These are phyloP conservation scores for Colletotrichum magnum DNA, from an alignment of 2,329 filamentous ascomycete species.

Conservation along the genomic window DNA sequence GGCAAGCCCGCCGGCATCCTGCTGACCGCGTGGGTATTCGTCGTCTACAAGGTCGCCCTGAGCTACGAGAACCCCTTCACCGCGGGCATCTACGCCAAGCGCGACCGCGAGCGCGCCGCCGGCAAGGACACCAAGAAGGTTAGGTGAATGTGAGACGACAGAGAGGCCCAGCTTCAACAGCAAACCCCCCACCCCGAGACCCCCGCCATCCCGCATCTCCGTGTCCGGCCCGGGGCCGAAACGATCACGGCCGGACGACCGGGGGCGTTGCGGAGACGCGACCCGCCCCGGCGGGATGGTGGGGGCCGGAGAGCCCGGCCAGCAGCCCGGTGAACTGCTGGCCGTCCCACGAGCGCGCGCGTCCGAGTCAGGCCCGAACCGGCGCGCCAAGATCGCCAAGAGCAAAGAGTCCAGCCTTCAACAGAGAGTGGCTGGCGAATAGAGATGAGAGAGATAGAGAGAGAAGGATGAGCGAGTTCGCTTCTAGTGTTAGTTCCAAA, in stretches of 20 bases:
- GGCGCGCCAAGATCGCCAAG: constrained; percentile 28
- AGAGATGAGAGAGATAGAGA: background rate
- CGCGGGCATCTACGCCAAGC: constrained; percentile 90
- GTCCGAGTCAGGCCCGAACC: constrained; percentile 28
- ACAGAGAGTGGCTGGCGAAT: constrained; percentile 37
- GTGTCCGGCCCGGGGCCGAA: constrained; percentile 31
- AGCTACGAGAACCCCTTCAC: constrained; percentile 96
- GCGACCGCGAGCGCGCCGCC: constrained; percentile 72
- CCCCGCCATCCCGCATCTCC: background rate
- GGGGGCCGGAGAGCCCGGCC: constrained; percentile 30
- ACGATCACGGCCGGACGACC: constrained; percentile 34
- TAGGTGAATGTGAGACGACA: constrained; percentile 53
- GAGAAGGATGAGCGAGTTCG: constrained; percentile 1
- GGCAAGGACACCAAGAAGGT: constrained; percentile 65
- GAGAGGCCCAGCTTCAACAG: constrained; percentile 41
- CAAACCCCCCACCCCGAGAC: constrained; percentile 13
- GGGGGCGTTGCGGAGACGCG: constrained; percentile 2
- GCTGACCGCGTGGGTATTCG: constrained; percentile 80
- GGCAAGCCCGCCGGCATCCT: constrained; percentile 90
- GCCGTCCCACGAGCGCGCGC: constrained; percentile 12
- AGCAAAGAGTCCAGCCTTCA: constrained; percentile 38
- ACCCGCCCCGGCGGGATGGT: constrained; percentile 16
- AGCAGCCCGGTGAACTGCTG: constrained; percentile 22
- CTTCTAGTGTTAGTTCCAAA: constrained; percentile 30
- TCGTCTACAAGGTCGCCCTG: constrained; percentile 86